Base-by-base conservation (phyloP, 768 basidiomycete genomes). In the Amylocystis lapponica region DNA sequence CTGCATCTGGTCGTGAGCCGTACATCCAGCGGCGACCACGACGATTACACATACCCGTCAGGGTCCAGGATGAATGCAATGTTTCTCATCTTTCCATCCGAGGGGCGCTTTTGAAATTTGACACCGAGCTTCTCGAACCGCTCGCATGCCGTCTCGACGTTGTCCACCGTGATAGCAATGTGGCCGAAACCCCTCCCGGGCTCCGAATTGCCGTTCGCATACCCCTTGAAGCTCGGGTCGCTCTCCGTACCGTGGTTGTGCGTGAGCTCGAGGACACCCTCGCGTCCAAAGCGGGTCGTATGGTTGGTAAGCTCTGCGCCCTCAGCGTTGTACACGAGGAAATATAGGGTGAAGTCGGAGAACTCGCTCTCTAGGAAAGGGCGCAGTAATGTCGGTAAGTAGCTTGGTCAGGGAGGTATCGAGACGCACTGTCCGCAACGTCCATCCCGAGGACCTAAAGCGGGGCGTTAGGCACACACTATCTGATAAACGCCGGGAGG, bases 221-320 rank as follows among this genome's bases (percentile, higher is more conserved):
- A 97, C 27, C 90, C 93, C 53, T 79, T 61, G 71, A 93, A 93
- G 49, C 64, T 65, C 39, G 79, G 54, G 59, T 94, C 85, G 43
- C 65, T 68, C 67, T 98, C 95, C 44, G 90, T 89, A 43, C 93
- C 90, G 61, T 92, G 88, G 70, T 93, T 91, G 68, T 86, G 81
- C 2, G 86, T 91, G 37, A 92, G 73, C 61, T 94, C 89, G 46
- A 92, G 76, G 51, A 93, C 65, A 41, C 53, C 53, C 45, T 54
- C 53, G 45, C 53, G 53, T 16, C 22, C 27, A 42, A 48, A 50
- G 47, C 53, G 53, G 41, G 46, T 54, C 29, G 33, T 39, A 42
- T 43, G 25, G 26, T 45, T 48, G 41, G 49, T 51, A 41, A 37
- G 30, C 20, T 45, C 43, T 32, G 50, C 68, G 34, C 67, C 68